Percentiles rank a stretch among this genome's conserved stretches.
These are phyloP conservation scores for Phytophthora pisi DNA, from an alignment of 352 stramenopile species.

Conservation along the genomic window DNA sequence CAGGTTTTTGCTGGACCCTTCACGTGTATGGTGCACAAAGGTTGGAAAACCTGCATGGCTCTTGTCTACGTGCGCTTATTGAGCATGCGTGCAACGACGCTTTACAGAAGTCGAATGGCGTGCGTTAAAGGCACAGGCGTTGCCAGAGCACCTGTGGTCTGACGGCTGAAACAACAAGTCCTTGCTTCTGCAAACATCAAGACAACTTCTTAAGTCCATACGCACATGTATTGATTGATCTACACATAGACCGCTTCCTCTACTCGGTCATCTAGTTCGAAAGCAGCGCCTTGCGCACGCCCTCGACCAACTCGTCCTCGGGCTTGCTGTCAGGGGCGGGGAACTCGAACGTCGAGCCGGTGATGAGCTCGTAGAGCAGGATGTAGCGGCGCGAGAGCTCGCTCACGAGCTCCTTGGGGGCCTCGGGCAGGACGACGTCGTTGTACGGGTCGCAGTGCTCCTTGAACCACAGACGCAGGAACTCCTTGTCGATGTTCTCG, in stretches of 20 bases:
- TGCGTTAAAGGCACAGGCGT: too few relatives aligned
- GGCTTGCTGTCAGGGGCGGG: constrained; percentile 34
- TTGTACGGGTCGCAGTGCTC: constrained; percentile 99
- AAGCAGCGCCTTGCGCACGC: constrained; percentile 43
- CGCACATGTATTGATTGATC: constrained; percentile 30
- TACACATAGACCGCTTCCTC: constrained; percentile 15
- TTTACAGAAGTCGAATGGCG: too few relatives aligned
- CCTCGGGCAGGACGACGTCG: constrained; percentile 94
- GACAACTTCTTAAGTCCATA: not conserved
- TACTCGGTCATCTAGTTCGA: constrained; percentile 31
- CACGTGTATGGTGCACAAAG: too few relatives aligned
- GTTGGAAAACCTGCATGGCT: too few relatives aligned
- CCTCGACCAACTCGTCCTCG: constrained; percentile 57
- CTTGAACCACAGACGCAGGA: constrained; percentile 98
- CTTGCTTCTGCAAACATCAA: too few relatives aligned
- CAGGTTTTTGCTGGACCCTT: too few relatives aligned
- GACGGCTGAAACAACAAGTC: too few relatives aligned
- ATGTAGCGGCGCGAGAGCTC: constrained; percentile 98
- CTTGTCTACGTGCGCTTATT: too few relatives aligned
- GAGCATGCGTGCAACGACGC: too few relatives aligned
- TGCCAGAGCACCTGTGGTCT: too few relatives aligned
- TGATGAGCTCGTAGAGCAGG: constrained; percentile 99
- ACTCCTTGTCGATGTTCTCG: constrained; percentile 99
- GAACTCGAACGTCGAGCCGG: constrained; percentile 94
- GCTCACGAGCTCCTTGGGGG: constrained; percentile 95